A percentile compares a stretch with the other conserved stretches of the same genome.
phyloP scores from a whole-genome alignment of 2,329 filamentous ascomycete species.

The Sporothrix brasiliensis region DNA sequence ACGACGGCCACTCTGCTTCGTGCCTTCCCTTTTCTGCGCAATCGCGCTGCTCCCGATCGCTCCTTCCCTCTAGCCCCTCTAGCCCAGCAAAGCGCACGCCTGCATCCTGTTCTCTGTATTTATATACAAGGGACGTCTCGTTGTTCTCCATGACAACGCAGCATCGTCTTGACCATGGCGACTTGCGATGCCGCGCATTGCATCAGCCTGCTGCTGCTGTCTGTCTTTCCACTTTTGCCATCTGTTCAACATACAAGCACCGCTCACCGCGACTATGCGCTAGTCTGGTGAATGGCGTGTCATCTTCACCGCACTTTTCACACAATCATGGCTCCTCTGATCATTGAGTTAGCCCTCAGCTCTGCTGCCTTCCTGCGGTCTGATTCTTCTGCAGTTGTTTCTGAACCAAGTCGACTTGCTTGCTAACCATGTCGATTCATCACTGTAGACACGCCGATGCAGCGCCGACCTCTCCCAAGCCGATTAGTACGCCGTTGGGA shows the following conservation, averaged over 20 bases:
- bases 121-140: not conserved
- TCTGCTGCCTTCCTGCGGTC: too few relatives aligned
- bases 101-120: conserved; percentile 12
- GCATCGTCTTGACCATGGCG: not conserved
- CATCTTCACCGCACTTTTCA: not conserved
- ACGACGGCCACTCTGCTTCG: not conserved
- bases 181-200: not conserved
- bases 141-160: conserved; percentile 14
- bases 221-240: not conserved
- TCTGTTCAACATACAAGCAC: not conserved
- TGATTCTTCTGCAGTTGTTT: not conserved
- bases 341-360: conserved; percentile 3
- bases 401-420: not conserved
- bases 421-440: not conserved
- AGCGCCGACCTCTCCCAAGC: conserved; percentile 3
- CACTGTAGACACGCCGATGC: conserved; percentile 13
- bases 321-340: not conserved
- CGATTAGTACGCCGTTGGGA: not conserved
- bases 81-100: not conserved
- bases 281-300: not conserved
- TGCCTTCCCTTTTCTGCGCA: not conserved
- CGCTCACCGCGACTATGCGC: not conserved
- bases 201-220: not conserved
- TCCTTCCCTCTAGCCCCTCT: conserved; percentile 5
- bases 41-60: not conserved